Conservation (phyloP, 495 filamentous ascomycete species). For the Penicillium macrosclerotiorum region DNA sequence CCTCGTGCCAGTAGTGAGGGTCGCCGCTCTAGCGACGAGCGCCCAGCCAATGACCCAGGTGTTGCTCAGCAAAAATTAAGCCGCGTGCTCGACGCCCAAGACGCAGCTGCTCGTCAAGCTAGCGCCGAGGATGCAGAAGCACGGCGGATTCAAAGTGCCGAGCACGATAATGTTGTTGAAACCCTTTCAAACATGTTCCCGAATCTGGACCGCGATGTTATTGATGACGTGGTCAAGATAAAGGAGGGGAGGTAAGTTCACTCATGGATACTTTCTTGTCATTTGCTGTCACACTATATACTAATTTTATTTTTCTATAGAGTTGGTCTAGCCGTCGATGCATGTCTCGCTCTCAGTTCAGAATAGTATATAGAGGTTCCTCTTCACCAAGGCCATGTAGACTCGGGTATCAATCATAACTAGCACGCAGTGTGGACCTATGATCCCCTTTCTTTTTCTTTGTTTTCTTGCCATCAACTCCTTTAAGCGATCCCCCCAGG, state of each 20-base stretch:
- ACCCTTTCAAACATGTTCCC: conserved; percentile 92
- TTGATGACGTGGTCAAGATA: conserved; percentile 88
- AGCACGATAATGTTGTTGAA: conserved; percentile 89
- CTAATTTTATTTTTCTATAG: conserved; percentile 42
- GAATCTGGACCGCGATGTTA: conserved; percentile 83
- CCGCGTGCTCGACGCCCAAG: conserved; percentile 59
- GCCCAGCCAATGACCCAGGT: conserved; percentile 13
- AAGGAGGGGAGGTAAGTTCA: conserved; percentile 80
- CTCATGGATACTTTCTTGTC: conserved; percentile 7
- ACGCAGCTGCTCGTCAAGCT: conserved; percentile 90
- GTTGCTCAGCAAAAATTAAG: conserved; percentile 29
- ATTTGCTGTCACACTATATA: neutral
- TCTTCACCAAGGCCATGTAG: neutral
- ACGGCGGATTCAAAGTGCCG: conserved; percentile 73
- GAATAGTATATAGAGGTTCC: conserved; percentile 38
- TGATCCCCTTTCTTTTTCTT: neutral
- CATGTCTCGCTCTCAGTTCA: conserved; percentile 75
- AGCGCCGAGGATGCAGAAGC: conserved; percentile 91
- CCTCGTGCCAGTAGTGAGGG: conserved; percentile 44
- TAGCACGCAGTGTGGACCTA: conserved; percentile 1
- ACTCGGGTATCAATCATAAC: conserved; percentile 1
- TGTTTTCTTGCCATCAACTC: neutral
- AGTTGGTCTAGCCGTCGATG: conserved; percentile 87
- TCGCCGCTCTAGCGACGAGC: conserved; percentile 47
- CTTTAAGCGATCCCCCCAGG: neutral